Conservation (phyloP, 352 stramenopile genomes). For the Globisporangium radiosum region DNA sequence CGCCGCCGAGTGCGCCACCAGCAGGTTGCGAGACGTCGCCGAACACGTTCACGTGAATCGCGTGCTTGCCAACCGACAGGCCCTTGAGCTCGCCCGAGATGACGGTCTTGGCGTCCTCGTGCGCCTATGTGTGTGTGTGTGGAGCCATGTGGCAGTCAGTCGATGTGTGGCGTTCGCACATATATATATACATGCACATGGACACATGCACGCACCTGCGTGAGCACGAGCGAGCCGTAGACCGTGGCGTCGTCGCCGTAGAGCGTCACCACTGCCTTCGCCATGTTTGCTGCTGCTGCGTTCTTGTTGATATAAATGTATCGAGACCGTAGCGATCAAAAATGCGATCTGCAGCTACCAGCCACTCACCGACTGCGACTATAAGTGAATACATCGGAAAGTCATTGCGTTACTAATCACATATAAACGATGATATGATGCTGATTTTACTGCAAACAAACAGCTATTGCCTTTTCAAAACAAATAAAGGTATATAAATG, state of each 20-base stretch:
- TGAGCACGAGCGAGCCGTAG: constrained; percentile 76
- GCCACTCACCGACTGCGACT: too few relatives aligned
- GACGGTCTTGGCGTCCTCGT: constrained; percentile 84
- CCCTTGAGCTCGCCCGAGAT: constrained; percentile 81
- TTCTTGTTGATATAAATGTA: neutral
- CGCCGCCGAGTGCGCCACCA: constrained; percentile 73
- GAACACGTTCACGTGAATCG: constrained; percentile 94
- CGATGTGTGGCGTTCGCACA: neutral
- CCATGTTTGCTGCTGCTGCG: constrained; percentile 31
- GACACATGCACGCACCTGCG: constrained; percentile 33
- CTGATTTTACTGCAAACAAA: too few relatives aligned
- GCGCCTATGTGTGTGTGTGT: constrained; percentile 22
- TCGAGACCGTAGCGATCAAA: constrained; percentile 7
- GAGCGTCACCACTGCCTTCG: constrained; percentile 83
- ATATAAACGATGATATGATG: too few relatives aligned
- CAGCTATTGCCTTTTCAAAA: too few relatives aligned
- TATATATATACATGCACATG: neutral
- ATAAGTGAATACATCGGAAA: too few relatives aligned
- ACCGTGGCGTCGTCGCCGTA: constrained; percentile 78
- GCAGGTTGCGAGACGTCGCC: constrained; percentile 89
- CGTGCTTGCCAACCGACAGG: constrained; percentile 88
- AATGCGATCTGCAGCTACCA: too few relatives aligned
- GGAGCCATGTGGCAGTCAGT: neutral
- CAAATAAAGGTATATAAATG: too few relatives aligned
- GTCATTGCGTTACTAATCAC: too few relatives aligned